Evolutionary conservation across 352 stramenopile genomes (phyloP), one percentile per base, ranked within the genome.

Genomic region (Phytopythium litorale): DNA sequence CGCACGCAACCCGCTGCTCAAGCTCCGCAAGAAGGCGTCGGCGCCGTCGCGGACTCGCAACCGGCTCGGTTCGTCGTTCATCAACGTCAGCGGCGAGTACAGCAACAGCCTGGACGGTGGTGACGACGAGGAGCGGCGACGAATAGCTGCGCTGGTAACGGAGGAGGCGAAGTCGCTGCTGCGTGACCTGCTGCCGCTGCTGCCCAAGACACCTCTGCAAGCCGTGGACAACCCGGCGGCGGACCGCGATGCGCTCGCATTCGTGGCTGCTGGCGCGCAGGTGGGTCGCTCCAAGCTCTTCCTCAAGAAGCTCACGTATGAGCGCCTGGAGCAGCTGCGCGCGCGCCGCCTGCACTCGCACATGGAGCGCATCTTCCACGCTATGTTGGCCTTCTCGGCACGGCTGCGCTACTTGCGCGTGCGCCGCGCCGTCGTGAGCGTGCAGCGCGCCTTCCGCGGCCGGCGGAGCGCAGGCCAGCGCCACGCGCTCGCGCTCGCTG

Each of bases 221-320:
- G 91, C 86, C 1, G 89, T 94, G 63, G 81, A 94, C 54, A 69
- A 95, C 25, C 84, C 91, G 1, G 79, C 76, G 3, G 88, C 83
- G 23, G 81, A 93, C 58, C 70, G 81, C 64, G 73, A 89, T 38
- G 65, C 76, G 3, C 79, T 71, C 7, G 70, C 73, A 42, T 94
- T 81, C 35, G 73, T 89, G n/a, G 40, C 68, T 0, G 80, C 81
- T 19, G 83, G 83, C 13, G 63, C 91, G 64, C 96, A 99, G 68
- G 97, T 98, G 72, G 96, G 96, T 28, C 88, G 90, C 56, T 92
- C 94, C 3, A 99, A 99, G 71, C 96, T 98, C 60, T 99, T 99
- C 67, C 67, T 99, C 45, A 96, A 96, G 54, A 88, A 92, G 60
- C 72, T 85, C 51, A 84, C 97, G 19, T 97, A 97, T 33, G 86